These are phyloP conservation scores for Adansonia gregorii DNA, from an alignment of 441 rosid genomes.

Conservation along the genomic window DNA sequence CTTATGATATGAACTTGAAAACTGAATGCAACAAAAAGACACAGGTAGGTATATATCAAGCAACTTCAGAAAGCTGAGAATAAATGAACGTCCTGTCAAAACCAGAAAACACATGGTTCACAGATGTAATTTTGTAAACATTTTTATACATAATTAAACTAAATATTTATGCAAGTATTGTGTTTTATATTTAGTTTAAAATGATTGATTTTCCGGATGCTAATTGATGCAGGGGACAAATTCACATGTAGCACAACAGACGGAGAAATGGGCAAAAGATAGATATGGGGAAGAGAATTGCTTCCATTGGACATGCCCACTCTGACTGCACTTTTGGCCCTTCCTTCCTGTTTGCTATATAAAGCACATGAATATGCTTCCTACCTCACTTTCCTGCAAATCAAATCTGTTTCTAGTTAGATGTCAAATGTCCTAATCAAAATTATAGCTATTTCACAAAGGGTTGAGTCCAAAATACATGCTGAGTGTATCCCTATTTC, in stretches of 20 bases:
- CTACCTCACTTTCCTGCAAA: conserved; percentile 27
- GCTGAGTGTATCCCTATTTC: conserved; percentile 15
- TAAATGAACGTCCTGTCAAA: background rate
- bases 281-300: conserved; percentile 41
- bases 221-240: conserved; percentile 46
- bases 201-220: conserved; percentile 10
- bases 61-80: background rate
- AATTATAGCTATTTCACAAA: conserved; percentile 22
- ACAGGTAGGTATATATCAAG: conserved; percentile 44
- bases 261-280: conserved; percentile 44
- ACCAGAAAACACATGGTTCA: background rate
- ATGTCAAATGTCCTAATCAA: conserved; percentile 21
- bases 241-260: conserved; percentile 45
- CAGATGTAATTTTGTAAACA: background rate
- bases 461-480: conserved; percentile 30
- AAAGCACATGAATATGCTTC: conserved; percentile 45
- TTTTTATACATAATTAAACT: background rate
- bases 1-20: conserved; percentile 30
- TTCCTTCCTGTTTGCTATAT: conserved; percentile 28
- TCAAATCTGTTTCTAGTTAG: conserved; percentile 31
- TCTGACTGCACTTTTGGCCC: conserved; percentile 53
- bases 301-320: conserved; percentile 49
- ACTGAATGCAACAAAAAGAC: conserved; percentile 18
- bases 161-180: background rate
- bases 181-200: background rate